Base-by-base conservation (phyloP, 1,284 basidiomycete species). In the Meira nashicola region DNA sequence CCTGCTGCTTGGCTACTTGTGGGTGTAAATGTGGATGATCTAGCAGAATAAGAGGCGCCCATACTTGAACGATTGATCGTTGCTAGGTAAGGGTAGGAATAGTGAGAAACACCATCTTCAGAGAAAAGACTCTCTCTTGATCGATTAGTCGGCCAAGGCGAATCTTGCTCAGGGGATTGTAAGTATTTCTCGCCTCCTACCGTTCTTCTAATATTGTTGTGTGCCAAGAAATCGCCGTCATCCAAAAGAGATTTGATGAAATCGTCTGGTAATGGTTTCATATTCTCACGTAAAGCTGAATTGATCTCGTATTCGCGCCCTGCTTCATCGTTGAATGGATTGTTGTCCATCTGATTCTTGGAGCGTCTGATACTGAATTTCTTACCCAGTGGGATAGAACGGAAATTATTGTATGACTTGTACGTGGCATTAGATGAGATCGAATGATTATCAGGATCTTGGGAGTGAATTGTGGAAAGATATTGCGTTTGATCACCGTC, bases 41-140 rank as follows among this genome's bases (percentile, higher is more conserved):
- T 33, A 33, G 46, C 46, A 8, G 46, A 48, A 5, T 14, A 25
- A 17, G 17, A 6, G 10, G 15, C 46, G 5, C 57, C 40, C 37
- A 56, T 46, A 23, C 55, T 53, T 10, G 57, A 48, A 15, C 64
- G 67, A 21, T 70, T 65, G 56, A 71, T 67, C 14, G 64, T 65
- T n/a, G 59, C 59, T 1, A 73, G 61, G 54, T 64, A 74, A 0
- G 72, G 72, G 63, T 75, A 72, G 17, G 64, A 68, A 33, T 65
- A 64, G 60, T 74, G 70, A 7, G 63, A 63, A 1, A 62, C 69
- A 1, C 33, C 56, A 11, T 17, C 57, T 21, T 28, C 43, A 39
- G 54, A 39, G 23, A 12, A 21, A 17, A 55, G 54, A 19, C 17
- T 11, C 5, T 58, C 51, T n/a, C 53, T 58, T 25, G 49, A 55